These are phyloP conservation scores for Medicago truncatula DNA, from an alignment of 306 rosid species.

Conservation along the genomic window MtrunA17r5.0-ANR NC_053048.1:35253001-35253500, in stretches of 20 bases:
- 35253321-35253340: neutral
- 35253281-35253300: slow-evolving; percentile 34
- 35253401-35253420: slow-evolving; percentile 38
- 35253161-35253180: neutral
- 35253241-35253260: slow-evolving; percentile 8
- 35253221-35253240: slow-evolving; percentile 46
- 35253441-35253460: slow-evolving; percentile 26
- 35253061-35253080: slow-evolving; percentile 39
- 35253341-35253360: too few species aligned
- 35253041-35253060: neutral
- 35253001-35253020: slow-evolving; percentile 19
- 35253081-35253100: neutral
- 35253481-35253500: slow-evolving; percentile 17
- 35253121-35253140: slow-evolving; percentile 17
- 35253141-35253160: slow-evolving; percentile 15
- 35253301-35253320: neutral
- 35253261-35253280: neutral
- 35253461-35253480: slow-evolving; percentile 25
- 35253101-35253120: slow-evolving; percentile 3
- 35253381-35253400: neutral
- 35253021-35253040: slow-evolving; percentile 16
- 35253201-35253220: slow-evolving; percentile 24
- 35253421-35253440: neutral
- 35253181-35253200: neutral
- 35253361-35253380: too few species aligned